These are phyloP conservation scores for Fagopyrum homotropicum DNA, from an alignment of 148 eudicot species.

Conservation along the genomic window DNA sequence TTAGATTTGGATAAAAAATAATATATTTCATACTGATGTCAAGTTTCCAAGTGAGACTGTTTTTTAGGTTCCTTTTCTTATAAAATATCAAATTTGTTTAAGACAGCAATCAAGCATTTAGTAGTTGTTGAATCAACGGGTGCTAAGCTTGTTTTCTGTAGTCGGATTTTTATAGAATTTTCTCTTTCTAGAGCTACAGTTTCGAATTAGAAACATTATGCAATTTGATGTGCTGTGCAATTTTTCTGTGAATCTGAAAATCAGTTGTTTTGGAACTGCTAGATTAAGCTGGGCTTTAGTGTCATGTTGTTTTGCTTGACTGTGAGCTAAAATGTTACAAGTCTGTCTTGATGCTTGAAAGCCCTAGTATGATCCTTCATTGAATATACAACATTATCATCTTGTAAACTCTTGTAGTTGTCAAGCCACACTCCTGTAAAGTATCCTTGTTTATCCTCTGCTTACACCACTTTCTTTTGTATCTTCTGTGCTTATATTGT, in stretches of 20 bases:
- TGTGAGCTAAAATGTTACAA: background rate
- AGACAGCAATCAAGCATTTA: background rate
- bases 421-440: background rate
- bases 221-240: background rate
- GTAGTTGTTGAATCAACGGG: background rate
- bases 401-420: background rate
- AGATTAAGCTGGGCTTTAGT: background rate
- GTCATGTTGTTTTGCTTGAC: too few relatives aligned
- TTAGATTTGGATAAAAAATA: background rate
- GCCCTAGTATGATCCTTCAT: background rate
- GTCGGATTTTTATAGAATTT: background rate
- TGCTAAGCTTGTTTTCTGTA: background rate
- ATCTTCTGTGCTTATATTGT: slow-evolving; percentile 19
- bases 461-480: slow-evolving; percentile 6
- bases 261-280: background rate
- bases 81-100: background rate
- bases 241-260: background rate
- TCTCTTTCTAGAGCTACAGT: background rate
- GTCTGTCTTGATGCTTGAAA: background rate
- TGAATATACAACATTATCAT: background rate
- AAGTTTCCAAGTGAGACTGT: background rate
- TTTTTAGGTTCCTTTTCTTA: background rate
- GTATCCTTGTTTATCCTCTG: background rate
- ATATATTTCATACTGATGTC: background rate
- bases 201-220: background rate